phyloP scores from a whole-genome alignment of 768 basidiomycete genomes.

The Collybia nuda region DNA sequence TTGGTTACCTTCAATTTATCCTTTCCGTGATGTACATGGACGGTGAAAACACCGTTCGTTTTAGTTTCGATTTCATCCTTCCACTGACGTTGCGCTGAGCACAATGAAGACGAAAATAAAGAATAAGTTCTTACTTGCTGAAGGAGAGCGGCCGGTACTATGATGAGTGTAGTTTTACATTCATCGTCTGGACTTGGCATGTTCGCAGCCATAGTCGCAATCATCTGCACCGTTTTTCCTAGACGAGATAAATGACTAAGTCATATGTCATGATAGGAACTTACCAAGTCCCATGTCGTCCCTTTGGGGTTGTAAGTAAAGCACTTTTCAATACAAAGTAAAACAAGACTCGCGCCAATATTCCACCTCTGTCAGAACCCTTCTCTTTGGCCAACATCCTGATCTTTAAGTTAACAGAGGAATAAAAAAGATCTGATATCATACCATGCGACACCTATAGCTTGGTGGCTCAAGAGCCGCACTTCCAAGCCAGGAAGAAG shows the following conservation, averaged over 20 bases:
- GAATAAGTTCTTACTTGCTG: conserved; percentile 49
- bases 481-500: conserved; percentile 70
- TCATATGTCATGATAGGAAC: not conserved
- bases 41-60: conserved; percentile 58
- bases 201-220: conserved; percentile 75
- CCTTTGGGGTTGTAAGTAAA: conserved; percentile 23
- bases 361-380: conserved; percentile 54
- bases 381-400: conserved; percentile 72
- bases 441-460: conserved; percentile 75
- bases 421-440: conserved; percentile 5
- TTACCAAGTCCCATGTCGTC: conserved; percentile 72
- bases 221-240: conserved; percentile 80
- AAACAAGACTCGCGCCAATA: conserved; percentile 52
- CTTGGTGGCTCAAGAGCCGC: conserved; percentile 69
- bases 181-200: conserved; percentile 46
- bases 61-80: conserved; percentile 72
- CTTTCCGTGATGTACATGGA: conserved; percentile 72
- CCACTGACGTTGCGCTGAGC: conserved; percentile 42
- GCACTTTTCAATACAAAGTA: not conserved
- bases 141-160: conserved; percentile 76
- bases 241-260: conserved; percentile 4
- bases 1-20: conserved; percentile 54
- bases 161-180: conserved; percentile 61
- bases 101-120: not conserved
- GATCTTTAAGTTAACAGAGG: not conserved